Base-by-base conservation (phyloP, 2,329 filamentous ascomycete genomes). In the Beauveria pseudobassiana region DNA sequence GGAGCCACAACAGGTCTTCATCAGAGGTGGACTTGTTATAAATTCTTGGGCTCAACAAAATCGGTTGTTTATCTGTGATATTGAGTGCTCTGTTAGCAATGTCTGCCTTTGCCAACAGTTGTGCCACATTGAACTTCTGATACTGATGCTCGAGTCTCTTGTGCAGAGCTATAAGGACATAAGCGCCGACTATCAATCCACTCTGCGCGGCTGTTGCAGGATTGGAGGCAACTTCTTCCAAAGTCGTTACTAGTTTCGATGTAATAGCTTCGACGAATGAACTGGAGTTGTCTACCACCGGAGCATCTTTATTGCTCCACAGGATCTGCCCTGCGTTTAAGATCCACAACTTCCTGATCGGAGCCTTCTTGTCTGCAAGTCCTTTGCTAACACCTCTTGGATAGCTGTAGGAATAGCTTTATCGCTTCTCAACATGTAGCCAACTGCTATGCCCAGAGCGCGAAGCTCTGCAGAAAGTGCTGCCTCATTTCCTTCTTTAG, bases 401-500 rank as follows among this genome's bases (percentile, higher is more conserved):
- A 88, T 81, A 5, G 85, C 72, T 67, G 89, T 89, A 12, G 89
- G 85, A 18, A 92, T 71, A 42, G 86, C 80, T 1, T 80, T 73
- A 26, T 79, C 82, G 30, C 84, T 79, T n/a, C 81, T 74, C 18
- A 97, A 71, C 43, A 89, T 78, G 69, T 82, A 84, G 12, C 77
- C 76, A 40, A 88, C 76, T 67, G 90, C 88, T 63, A 83, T 82
- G 59, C 85, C 82, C 61, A 98, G 80, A 5, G 90, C 83, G 40
- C 81, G 80, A 7, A 92, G 86, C 73, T 96, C 91, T 10, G 90
- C 87, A 48, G 84, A 81, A 28, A 96, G 78, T 48, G 93, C 93
- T 42, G 82, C 77, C 73, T 99, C 95, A 68, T 96, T 98, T 8
- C 92, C 87, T 75, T 99, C 95, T 70, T 97, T 96, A 7, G 83